phyloP scores from a whole-genome alignment of 768 basidiomycete genomes.

The Serendipita sp. region DNA sequence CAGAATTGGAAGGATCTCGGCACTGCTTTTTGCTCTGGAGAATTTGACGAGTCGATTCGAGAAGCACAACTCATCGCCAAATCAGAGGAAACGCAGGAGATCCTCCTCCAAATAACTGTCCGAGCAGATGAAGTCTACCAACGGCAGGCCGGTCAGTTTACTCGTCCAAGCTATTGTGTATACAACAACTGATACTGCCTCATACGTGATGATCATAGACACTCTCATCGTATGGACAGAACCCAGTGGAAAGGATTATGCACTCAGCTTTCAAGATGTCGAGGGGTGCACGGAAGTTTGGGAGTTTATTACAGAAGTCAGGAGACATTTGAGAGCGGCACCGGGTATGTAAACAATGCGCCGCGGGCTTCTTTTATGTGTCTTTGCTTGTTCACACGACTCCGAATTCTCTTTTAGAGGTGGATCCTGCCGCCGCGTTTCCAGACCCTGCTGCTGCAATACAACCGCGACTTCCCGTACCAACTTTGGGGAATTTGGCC shows the following conservation, averaged over 20 bases:
- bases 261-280: slow-evolving; percentile 90
- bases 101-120: slow-evolving; percentile 68
- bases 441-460: slow-evolving; percentile 2
- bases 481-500: not conserved
- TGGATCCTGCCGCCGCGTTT: not conserved
- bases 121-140: slow-evolving; percentile 75
- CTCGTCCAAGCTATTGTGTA: slow-evolving; percentile 3
- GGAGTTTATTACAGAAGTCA: slow-evolving; percentile 90
- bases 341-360: not conserved
- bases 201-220: slow-evolving; percentile 32
- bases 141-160: slow-evolving; percentile 58
- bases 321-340: slow-evolving; percentile 42
- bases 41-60: slow-evolving; percentile 59
- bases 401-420: not conserved
- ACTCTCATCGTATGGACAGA: slow-evolving; percentile 99
- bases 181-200: not conserved
- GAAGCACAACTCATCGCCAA: slow-evolving; percentile 76
- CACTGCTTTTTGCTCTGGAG: slow-evolving; percentile 89
- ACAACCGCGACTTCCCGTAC: slow-evolving; percentile 6
- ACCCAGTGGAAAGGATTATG: slow-evolving; percentile 85
- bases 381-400: not conserved
- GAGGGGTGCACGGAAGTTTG: slow-evolving; percentile 94
- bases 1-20: slow-evolving; percentile 91
- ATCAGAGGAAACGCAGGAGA: slow-evolving; percentile 53
- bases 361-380: not conserved